Evolutionary conservation across 176 grass and related monocot genomes (phyloP).

Genomic region (Zea mays): DNA sequence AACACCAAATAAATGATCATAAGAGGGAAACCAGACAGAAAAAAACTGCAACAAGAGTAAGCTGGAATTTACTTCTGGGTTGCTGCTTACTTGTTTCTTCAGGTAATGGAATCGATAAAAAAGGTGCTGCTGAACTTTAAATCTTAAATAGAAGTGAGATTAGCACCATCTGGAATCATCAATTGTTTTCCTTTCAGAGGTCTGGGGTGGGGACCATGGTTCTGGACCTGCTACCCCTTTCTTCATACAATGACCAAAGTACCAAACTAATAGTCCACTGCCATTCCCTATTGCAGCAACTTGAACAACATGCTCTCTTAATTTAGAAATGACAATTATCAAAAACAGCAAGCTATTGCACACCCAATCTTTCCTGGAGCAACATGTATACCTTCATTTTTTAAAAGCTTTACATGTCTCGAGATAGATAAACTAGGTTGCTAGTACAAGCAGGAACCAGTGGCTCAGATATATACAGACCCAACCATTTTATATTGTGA

Average conservation of each 20-base stretch:
- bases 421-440: constrained; percentile 36
- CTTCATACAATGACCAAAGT: neutral
- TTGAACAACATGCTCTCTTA: constrained; percentile 12
- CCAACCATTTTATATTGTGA: neutral
- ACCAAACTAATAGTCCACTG: constrained; percentile 20
- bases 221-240: constrained; percentile 29
- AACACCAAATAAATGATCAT: constrained; percentile 14
- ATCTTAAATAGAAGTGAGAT: neutral
- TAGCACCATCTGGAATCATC: neutral
- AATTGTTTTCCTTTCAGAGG: neutral
- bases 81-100: constrained; percentile 46
- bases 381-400: constrained; percentile 12
- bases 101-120: constrained; percentile 2
- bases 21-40: constrained; percentile 21
- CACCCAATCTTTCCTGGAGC: constrained; percentile 10
- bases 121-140: constrained; percentile 4
- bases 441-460: neutral
- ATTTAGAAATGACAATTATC: constrained; percentile 16
- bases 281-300: constrained; percentile 13
- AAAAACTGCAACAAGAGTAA: constrained; percentile 9
- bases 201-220: constrained; percentile 26
- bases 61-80: neutral
- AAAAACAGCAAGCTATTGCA: constrained; percentile 5
- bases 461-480: constrained; percentile 23
- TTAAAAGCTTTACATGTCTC: constrained; percentile 26